Evolutionary conservation across 2,329 filamentous ascomycete genomes (phyloP).

Genomic region (Immersiporthe knoxdaviesiana): DNA sequence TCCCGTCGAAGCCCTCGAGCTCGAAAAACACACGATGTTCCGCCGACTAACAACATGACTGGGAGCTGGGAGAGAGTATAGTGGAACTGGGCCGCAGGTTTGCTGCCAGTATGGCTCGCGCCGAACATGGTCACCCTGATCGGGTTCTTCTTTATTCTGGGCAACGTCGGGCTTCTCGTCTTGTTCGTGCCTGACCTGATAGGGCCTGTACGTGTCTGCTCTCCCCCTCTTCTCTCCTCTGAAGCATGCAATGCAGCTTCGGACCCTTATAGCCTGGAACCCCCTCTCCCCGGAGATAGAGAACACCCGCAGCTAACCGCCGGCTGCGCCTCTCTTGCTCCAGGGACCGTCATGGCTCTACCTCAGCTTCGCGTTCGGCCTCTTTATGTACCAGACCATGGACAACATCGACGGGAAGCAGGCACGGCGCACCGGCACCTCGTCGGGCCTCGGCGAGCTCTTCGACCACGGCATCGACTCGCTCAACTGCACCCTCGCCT

Average conservation of each 20-base stretch:
- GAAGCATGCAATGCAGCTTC: slow-evolving; percentile 8
- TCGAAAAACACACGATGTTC: slow-evolving; percentile 14
- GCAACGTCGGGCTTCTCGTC: slow-evolving; percentile 74
- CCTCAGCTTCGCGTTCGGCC: slow-evolving; percentile 90
- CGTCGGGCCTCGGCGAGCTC: slow-evolving; percentile 90
- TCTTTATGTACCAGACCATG: slow-evolving; percentile 99
- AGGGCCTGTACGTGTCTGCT: slow-evolving; percentile 72
- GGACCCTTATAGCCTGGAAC: slow-evolving; percentile 1
- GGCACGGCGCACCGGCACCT: slow-evolving; percentile 90
- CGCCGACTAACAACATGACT: slow-evolving; percentile 27
- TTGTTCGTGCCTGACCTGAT: slow-evolving; percentile 87
- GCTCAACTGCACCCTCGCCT: slow-evolving; percentile 92
- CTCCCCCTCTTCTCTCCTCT: slow-evolving; percentile 1
- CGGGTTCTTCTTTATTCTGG: slow-evolving; percentile 92
- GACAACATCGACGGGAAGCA: slow-evolving; percentile 99
- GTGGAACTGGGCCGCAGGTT: slow-evolving; percentile 96
- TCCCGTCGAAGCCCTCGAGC: slow-evolving; percentile 18
- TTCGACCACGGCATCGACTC: slow-evolving; percentile 99
- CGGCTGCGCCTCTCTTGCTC: background rate
- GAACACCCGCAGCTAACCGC: slow-evolving; percentile 24
- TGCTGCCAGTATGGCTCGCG: slow-evolving; percentile 93
- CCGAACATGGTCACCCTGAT: slow-evolving; percentile 97
- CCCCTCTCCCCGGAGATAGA: slow-evolving; percentile 25
- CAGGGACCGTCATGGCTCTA: slow-evolving; percentile 90
- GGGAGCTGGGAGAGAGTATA: slow-evolving; percentile 46